A percentile compares a stretch with the other conserved stretches of the same genome.
These are phyloP conservation scores for Agrostemma githago DNA, from an alignment of 148 eudicot species.

Conservation along the genomic window DNA sequence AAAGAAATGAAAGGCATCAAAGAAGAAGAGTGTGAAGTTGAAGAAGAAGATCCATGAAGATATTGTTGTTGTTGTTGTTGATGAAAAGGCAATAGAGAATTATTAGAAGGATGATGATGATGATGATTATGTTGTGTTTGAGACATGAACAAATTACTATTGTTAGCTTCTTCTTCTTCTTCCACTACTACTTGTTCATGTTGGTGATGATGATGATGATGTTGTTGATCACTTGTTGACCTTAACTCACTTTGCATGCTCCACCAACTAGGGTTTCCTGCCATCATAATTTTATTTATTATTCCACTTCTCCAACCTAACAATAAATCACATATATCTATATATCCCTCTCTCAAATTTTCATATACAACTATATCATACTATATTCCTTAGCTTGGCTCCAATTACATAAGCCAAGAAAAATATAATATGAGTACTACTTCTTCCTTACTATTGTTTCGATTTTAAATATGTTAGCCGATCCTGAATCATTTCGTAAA, in stretches of 20 bases:
- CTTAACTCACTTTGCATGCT: constrained; percentile 44
- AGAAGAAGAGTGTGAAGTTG: constrained; percentile 31
- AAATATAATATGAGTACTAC: not conserved
- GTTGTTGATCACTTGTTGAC: constrained; percentile 33
- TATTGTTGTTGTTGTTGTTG: constrained; percentile 22
- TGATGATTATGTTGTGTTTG: constrained; percentile 14
- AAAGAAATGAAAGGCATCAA: constrained; percentile 36
- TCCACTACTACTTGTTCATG: constrained; percentile 6
- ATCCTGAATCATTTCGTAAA: not conserved
- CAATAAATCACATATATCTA: constrained; percentile 2
- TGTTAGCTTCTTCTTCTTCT: not conserved
- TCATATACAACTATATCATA: too few species aligned
- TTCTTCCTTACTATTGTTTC: not conserved
- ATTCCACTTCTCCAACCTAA: constrained; percentile 10
- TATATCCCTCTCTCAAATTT: not conserved
- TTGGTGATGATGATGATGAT: constrained; percentile 14
- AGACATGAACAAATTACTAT: constrained; percentile 27
- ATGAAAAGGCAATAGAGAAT: constrained; percentile 25
- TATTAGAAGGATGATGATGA: constrained; percentile 16
- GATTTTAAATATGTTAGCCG: not conserved
- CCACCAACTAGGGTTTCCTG: constrained; percentile 90
- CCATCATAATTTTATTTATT: constrained; percentile 50
- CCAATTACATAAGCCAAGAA: not conserved
- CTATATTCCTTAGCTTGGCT: not conserved
- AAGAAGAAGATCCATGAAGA: constrained; percentile 34